These are phyloP conservation scores for Gloeophyllum trabeum DNA, from an alignment of 768 basidiomycete species.

Conservation along the genomic window DNA sequence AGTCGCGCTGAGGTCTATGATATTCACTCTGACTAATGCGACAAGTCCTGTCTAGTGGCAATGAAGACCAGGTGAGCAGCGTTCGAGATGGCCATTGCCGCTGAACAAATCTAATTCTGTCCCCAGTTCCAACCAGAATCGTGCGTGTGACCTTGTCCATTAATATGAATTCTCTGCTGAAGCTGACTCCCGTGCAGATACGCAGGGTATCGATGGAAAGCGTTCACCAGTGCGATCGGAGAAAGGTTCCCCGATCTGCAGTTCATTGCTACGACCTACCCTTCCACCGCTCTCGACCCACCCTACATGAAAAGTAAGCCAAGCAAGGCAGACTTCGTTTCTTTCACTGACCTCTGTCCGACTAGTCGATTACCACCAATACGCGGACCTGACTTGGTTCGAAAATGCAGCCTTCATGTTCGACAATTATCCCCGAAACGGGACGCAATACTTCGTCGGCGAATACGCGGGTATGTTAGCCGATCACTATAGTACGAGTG, in stretches of 20 bases:
- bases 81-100: background rate
- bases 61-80: slow-evolving; percentile 21
- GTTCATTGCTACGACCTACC: slow-evolving; percentile 3
- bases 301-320: slow-evolving; percentile 3
- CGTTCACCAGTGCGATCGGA: slow-evolving; percentile 17
- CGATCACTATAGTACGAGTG: background rate
- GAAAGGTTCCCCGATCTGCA: background rate
- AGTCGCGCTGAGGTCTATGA: background rate
- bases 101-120: background rate
- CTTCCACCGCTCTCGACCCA: slow-evolving; percentile 3
- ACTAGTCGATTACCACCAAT: slow-evolving; percentile 3
- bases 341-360: background rate
- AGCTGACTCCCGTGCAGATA: background rate
- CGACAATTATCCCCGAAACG: slow-evolving; percentile 5
- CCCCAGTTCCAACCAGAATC: background rate
- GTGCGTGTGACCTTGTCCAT: background rate
- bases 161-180: too few relatives aligned
- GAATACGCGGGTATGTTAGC: slow-evolving; percentile 1
- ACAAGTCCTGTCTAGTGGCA: too few relatives aligned
- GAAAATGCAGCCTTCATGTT: background rate
- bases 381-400: slow-evolving; percentile 5
- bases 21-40: background rate
- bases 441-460: slow-evolving; percentile 5
- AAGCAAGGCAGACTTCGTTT: background rate
- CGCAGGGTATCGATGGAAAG: slow-evolving; percentile 13